Evolutionary conservation across 2,329 filamentous ascomycete genomes (phyloP), one percentile per base, ranked within the genome.

Genomic region (Dryadomyces quercus-mongolicae): DNA sequence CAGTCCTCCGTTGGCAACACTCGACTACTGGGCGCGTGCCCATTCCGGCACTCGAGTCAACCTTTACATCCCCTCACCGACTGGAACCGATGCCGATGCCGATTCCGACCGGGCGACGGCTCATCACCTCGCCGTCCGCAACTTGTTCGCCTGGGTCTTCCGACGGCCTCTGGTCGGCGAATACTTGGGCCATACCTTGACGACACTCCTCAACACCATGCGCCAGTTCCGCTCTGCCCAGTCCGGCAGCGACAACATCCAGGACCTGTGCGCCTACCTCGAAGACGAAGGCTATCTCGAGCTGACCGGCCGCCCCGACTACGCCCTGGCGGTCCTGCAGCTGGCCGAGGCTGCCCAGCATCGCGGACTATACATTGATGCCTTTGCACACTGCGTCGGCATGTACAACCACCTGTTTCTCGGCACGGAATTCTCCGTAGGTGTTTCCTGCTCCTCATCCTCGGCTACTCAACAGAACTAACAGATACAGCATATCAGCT

Each of bases 381-480:
- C 87, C 0, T 89, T 91, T 66, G 76, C 79, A 15, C 88, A 93
- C 62, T 89, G 86, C 63, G 84, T 85, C 40, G 88, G 87, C 46
- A 90, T 92, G 86, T 78, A 77, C 56, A 79, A 85, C 20, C 71
- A 71, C 25, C 58, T 91, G 5, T 70, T 73, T 44, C 62, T 68
- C 6, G 78, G 76, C 59, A 65, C 74, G 1, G 85, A 86, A 58
- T 86, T 82, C 57, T 70, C 76, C 65, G 82, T 84, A 70, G 60
- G 77, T 31, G 25, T 52, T 52, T 15, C 36, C 21, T 51, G 53
- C 54, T 54, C 54, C 67, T 58, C 54, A 21, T 45, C 2, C 1
- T 49, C 8, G 20, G 5, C n/a, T 51, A 40, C 21, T 13, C 18
- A 8, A 2, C 1, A n/a, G n/a, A n/a, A n/a, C 21, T 31, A 21